Conservation (phyloP, 345 rosid species). For the Alliaria petiolata region DNA sequence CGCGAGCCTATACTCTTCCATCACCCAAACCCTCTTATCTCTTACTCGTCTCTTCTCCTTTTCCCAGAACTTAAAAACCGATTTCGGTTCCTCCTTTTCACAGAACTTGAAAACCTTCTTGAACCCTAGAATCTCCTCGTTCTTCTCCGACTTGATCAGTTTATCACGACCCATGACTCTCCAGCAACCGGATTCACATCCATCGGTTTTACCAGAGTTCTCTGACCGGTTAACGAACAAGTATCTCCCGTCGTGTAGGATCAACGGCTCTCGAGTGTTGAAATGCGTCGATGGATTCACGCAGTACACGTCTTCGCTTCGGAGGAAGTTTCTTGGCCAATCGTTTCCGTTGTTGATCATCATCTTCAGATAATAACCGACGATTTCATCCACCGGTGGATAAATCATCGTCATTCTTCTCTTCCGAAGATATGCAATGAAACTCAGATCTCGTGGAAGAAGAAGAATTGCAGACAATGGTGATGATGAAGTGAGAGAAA, state of each 20-base stretch:
- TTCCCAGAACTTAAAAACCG: not conserved
- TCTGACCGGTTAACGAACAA: not conserved
- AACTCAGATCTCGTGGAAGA: not conserved
- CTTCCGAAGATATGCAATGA: not conserved
- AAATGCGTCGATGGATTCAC: not conserved
- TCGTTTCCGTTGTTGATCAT: not conserved
- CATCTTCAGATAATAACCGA: not conserved
- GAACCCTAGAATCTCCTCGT: not conserved
- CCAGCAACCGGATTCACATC: conserved; percentile 9
- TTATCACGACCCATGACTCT: not conserved
- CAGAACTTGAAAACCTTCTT: conserved; percentile 9
- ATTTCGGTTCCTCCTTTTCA: not conserved
- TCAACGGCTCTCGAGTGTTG: not conserved
- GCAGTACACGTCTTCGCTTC: conserved; percentile 10
- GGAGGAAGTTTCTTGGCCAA: not conserved
- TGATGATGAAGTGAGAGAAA: not conserved
- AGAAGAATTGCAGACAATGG: not conserved
- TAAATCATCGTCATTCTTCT: not conserved
- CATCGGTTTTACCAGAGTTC: not conserved
- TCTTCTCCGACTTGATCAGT: not conserved
- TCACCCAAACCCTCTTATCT: conserved; percentile 5
- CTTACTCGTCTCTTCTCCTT: conserved; percentile 5
- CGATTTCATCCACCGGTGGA: not conserved
- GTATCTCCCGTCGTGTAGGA: not conserved
- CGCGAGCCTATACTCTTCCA: conserved; percentile 12